Base-by-base conservation (phyloP, 257 asterid species). In the Nicotiana undulata region DNA sequence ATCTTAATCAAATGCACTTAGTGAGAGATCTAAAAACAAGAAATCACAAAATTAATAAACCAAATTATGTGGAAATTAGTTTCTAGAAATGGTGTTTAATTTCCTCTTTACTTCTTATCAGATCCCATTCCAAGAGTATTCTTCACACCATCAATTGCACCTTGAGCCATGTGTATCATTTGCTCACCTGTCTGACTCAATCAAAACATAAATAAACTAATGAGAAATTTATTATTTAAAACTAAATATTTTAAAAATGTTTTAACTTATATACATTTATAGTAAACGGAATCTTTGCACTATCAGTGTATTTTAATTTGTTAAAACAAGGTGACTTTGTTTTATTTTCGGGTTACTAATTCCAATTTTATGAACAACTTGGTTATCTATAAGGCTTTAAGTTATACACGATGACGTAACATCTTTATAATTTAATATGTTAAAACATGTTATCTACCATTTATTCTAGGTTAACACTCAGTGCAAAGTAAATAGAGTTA, bases 121-220 rank as follows among this genome's bases (percentile, higher is more conserved):
- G 75, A 91, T 20, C 93, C 88, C 86, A 92, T 85, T 81, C 97
- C 97, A 58, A 92, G 90, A 61, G 90, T 92, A 88, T 88, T 92
- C 86, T 90, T 92, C 81, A 90, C 91, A 4, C 97, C 95, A 81
- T 92, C 97, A 34, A 90, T 77, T 1, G 93, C 94, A 17, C 95
- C 94, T 58, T 90, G 95, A 81, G 94, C 93, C 90, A 89, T 90
- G 83, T 81, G 61, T 32, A 75, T 89, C 83, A 89, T 29, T 60
- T 88, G 87, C 78, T 90, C 95, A 53, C 90, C 92, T 0, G 91
- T 90, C 97, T 91, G 44, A 52, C 46, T 34, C 24, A 79, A 6
- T 1, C 0, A 18, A 37, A n/a, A 44, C 2, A 5, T 12, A 13
- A 10, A 29, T 15, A 72, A 72, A 44, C 6, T 9, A 5, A 11